Evolutionary conservation across 805 yeast genomes (phyloP).

Genomic region (Nakazawaea ishiwadae): DNA sequence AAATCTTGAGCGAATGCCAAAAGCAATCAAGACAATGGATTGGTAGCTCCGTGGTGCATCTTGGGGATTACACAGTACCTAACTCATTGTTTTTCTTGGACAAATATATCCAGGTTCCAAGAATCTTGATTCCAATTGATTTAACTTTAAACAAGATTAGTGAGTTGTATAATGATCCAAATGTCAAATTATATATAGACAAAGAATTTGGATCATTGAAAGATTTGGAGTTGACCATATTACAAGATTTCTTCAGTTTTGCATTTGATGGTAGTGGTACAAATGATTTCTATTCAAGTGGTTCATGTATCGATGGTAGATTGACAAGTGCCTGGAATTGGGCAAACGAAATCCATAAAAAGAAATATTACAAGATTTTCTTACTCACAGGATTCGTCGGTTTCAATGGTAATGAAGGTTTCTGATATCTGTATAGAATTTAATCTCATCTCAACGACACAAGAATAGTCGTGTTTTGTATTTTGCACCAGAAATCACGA

Average conservation of each 20-base stretch:
- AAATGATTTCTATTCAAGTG: conserved; percentile 78
- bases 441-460: no score
- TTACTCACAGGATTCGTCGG: conserved; percentile 68
- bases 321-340: conserved; percentile 81
- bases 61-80: conserved; percentile 83
- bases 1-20: conserved; percentile 62
- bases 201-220: conserved; percentile 53
- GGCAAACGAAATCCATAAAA: conserved; percentile 66
- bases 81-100: conserved; percentile 76
- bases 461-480: background rate
- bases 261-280: conserved; percentile 82
- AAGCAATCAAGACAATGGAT: conserved; percentile 63
- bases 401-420: conserved; percentile 69
- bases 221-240: conserved; percentile 43
- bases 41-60: conserved; percentile 74
- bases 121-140: conserved; percentile 70
- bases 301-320: conserved; percentile 81
- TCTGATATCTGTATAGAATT: conserved; percentile 22
- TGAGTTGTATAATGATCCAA: conserved; percentile 43
- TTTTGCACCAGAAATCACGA: background rate
- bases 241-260: conserved; percentile 49
- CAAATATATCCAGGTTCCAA: conserved; percentile 76
- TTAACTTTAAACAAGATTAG: conserved; percentile 52
- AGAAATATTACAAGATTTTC: conserved; percentile 57
- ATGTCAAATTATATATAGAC: conserved; percentile 45